phyloP scores from a whole-genome alignment of 495 filamentous ascomycete species.

The Penicillium maclennaniae region DNA sequence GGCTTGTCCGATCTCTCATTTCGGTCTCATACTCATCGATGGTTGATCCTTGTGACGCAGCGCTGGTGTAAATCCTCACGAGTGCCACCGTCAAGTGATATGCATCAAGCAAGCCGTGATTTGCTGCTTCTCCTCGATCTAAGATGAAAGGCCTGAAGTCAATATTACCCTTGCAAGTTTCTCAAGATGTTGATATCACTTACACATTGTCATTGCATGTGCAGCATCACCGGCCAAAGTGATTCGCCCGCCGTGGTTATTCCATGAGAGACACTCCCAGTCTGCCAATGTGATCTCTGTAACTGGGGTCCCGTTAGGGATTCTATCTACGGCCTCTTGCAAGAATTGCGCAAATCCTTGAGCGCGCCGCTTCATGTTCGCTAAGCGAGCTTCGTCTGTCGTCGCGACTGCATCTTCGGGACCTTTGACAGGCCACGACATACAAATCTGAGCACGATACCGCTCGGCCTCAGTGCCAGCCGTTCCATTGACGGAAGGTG shows the following conservation, averaged over 20 bases:
- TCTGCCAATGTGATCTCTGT: slow-evolving; percentile 51
- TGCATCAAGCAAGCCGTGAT: slow-evolving; percentile 52
- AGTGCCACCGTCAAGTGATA: slow-evolving; percentile 24
- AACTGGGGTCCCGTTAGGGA: slow-evolving; percentile 42
- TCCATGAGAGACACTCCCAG: slow-evolving; percentile 42
- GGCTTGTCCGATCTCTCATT: slow-evolving; percentile 45
- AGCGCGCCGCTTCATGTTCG: slow-evolving; percentile 49
- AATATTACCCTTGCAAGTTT: not conserved
- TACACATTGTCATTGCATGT: slow-evolving; percentile 62
- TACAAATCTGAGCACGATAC: slow-evolving; percentile 26
- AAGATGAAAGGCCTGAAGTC: not conserved
- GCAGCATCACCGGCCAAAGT: slow-evolving; percentile 58
- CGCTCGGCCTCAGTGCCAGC: slow-evolving; percentile 2
- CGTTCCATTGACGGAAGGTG: slow-evolving; percentile 20
- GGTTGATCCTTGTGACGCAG: slow-evolving; percentile 21
- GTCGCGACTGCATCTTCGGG: slow-evolving; percentile 30
- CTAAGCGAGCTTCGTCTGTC: slow-evolving; percentile 35
- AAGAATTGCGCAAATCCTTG: slow-evolving; percentile 52
- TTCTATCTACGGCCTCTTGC: slow-evolving; percentile 31
- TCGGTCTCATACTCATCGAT: slow-evolving; percentile 50
- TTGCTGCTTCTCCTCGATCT: slow-evolving; percentile 54
- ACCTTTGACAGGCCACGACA: slow-evolving; percentile 31
- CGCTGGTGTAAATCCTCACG: slow-evolving; percentile 9
- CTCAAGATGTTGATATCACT: slow-evolving; percentile 2
- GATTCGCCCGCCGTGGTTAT: slow-evolving; percentile 44